These are phyloP conservation scores for Coemansia sp. DNA, from an alignment of 192 early-diverging fungal genomes.

Conservation along the genomic window DNA sequence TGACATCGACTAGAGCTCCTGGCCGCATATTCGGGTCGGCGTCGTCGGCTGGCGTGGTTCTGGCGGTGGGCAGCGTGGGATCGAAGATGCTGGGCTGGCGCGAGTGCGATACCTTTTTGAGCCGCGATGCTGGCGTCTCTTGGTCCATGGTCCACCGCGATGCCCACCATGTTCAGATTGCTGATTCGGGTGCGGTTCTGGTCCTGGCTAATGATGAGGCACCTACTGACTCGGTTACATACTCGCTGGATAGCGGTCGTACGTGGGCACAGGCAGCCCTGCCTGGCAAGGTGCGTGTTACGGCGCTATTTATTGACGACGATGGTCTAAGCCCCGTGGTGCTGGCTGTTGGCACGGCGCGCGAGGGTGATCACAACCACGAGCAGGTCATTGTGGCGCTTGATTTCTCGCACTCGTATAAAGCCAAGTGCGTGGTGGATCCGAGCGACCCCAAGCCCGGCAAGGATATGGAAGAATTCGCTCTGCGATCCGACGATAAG, in stretches of 20 bases:
- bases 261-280: slow-evolving; percentile 64
- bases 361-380: slow-evolving; percentile 26
- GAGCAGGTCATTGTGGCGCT: slow-evolving; percentile 62
- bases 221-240: slow-evolving; percentile 61
- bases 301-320: slow-evolving; percentile 76
- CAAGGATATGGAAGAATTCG: slow-evolving; percentile 39
- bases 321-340: slow-evolving; percentile 75
- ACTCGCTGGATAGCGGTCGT: slow-evolving; percentile 77
- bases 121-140: slow-evolving; percentile 76
- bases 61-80: slow-evolving; percentile 91
- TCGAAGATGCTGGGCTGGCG: slow-evolving; percentile 65
- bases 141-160: slow-evolving; percentile 70
- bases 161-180: slow-evolving; percentile 82
- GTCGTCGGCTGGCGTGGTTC: slow-evolving; percentile 77
- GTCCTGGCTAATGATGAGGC: slow-evolving; percentile 68
- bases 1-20: slow-evolving; percentile 66
- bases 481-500: slow-evolving; percentile 36
- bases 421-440: slow-evolving; percentile 68
- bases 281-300: slow-evolving; percentile 57
- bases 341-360: slow-evolving; percentile 58
- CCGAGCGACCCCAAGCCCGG: slow-evolving; percentile 55
- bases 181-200: slow-evolving; percentile 77
- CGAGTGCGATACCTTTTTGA: slow-evolving; percentile 84
- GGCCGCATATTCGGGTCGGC: slow-evolving; percentile 74
- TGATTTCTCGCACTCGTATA: slow-evolving; percentile 65